Conservation (phyloP, 2,329 filamentous ascomycete species). For the Paramyrothecium roridum region DNA sequence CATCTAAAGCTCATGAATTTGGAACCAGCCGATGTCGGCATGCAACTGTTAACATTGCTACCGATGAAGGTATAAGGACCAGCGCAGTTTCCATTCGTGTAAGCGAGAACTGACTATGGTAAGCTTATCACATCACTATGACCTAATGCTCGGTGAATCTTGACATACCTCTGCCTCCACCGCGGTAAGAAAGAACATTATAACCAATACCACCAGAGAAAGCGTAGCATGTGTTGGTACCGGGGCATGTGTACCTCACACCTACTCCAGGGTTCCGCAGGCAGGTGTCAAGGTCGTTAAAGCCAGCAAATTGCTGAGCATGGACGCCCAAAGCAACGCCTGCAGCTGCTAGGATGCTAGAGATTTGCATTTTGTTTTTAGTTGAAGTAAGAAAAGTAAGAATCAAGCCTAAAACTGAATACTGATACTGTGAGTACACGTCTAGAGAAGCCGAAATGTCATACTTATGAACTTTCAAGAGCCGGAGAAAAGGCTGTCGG, state of each 20-base stretch:
- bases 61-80: constrained; percentile 1
- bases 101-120: not conserved
- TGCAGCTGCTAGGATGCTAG: not conserved
- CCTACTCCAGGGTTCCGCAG: not conserved
- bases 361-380: not conserved
- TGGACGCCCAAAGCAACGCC: not conserved
- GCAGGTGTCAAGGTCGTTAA: not conserved
- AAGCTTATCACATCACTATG: not conserved
- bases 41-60: not conserved
- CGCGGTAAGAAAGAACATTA: not conserved
- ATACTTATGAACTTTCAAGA: not conserved
- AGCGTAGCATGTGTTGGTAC: constrained; percentile 1
- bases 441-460: not conserved
- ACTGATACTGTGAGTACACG: not conserved
- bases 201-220: constrained; percentile 1
- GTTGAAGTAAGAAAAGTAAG: not conserved
- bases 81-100: not conserved
- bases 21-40: not conserved
- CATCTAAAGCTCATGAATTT: not conserved
- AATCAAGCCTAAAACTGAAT: not conserved
- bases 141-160: not conserved
- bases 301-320: constrained; percentile 1
- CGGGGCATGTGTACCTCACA: not conserved
- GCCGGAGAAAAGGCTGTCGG: not conserved
- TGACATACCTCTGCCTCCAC: constrained; percentile 1